phyloP scores from a whole-genome alignment of 1,284 basidiomycete genomes.

The Cryptococcus sp. region DNA sequence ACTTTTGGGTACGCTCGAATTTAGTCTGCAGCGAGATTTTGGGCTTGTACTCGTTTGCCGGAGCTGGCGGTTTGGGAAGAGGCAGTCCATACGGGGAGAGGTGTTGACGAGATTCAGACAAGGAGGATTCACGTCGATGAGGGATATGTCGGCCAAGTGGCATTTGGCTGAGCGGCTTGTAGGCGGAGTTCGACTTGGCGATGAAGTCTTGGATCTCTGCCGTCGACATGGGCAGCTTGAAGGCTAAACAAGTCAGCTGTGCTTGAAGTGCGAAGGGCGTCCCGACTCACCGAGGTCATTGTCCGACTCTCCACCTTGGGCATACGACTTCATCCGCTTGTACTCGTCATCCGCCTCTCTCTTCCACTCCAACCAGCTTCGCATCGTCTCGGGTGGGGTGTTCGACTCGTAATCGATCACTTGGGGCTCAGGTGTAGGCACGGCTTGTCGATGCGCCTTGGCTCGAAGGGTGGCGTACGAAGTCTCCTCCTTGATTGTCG shows the following conservation, averaged over 20 bases:
- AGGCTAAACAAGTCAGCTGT: constrained; percentile 11
- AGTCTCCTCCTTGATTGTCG: constrained; percentile 38
- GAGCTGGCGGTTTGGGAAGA: constrained; percentile 13
- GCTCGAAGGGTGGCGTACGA: constrained; percentile 28
- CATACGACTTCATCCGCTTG: constrained; percentile 15
- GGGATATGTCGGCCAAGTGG: constrained; percentile 7
- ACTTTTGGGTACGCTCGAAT: constrained; percentile 31
- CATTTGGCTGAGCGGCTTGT: constrained; percentile 25
- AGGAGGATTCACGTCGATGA: constrained; percentile 25
- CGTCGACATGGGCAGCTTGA: constrained; percentile 19
- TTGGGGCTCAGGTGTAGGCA: constrained; percentile 7
- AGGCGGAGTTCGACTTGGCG: constrained; percentile 26
- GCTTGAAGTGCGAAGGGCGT: not conserved
- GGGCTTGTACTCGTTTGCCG: constrained; percentile 9
- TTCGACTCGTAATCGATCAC: constrained; percentile 10
- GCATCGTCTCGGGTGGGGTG: constrained; percentile 12
- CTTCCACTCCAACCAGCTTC: constrained; percentile 27
- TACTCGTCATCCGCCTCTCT: constrained; percentile 30
- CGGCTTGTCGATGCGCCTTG: constrained; percentile 9
- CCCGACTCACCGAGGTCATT: constrained; percentile 21
- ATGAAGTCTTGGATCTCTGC: constrained; percentile 31
- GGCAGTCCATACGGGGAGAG: constrained; percentile 31
- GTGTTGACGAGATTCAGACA: constrained; percentile 17
- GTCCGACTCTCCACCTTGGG: constrained; percentile 19
- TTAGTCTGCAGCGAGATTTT: constrained; percentile 29